Evolutionary conservation across 2,329 filamentous ascomycete genomes (phyloP).

Genomic region (Aspergillus costaricaensis): DNA sequence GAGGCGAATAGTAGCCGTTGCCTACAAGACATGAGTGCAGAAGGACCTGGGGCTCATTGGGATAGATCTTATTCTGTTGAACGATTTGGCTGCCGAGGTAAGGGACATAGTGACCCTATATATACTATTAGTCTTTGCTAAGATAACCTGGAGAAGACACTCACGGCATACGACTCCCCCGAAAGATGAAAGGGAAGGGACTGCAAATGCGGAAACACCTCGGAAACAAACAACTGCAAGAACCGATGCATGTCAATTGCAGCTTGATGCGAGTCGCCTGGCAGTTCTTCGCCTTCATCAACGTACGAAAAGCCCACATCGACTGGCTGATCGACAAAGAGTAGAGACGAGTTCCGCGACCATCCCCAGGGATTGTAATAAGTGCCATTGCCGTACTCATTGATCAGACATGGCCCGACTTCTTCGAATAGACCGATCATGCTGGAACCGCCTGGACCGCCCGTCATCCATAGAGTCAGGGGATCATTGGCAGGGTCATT

Average conservation of each 20-base stretch:
- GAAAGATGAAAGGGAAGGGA: conserved; percentile 48
- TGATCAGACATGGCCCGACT: conserved; percentile 20
- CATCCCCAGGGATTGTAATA: conserved; percentile 24
- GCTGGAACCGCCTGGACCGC: conserved; percentile 24
- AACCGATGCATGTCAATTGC: conserved; percentile 54
- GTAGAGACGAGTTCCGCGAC: conserved; percentile 27
- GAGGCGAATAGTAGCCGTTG: conserved; percentile 49
- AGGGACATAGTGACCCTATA: conserved; percentile 52
- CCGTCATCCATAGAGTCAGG: conserved; percentile 27
- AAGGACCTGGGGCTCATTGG: conserved; percentile 44
- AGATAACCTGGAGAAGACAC: not conserved
- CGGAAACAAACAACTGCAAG: conserved; percentile 50
- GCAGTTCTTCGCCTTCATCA: conserved; percentile 17
- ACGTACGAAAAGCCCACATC: conserved; percentile 31
- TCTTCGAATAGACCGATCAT: conserved; percentile 24
- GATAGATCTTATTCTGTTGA: conserved; percentile 43
- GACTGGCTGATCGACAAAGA: conserved; percentile 32
- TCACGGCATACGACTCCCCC: conserved; percentile 52
- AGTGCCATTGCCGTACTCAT: conserved; percentile 26
- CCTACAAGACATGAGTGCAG: conserved; percentile 51
- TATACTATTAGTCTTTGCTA: conserved; percentile 2
- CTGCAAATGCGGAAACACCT: conserved; percentile 48
- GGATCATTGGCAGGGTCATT: conserved; percentile 25
- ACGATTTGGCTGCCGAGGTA: conserved; percentile 48
- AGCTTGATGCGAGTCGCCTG: conserved; percentile 43